These are phyloP conservation scores for Pseudoscleropodium purum DNA, from an alignment of 225 moss, liverwort and hornwort species.

Conservation along the genomic window DNA sequence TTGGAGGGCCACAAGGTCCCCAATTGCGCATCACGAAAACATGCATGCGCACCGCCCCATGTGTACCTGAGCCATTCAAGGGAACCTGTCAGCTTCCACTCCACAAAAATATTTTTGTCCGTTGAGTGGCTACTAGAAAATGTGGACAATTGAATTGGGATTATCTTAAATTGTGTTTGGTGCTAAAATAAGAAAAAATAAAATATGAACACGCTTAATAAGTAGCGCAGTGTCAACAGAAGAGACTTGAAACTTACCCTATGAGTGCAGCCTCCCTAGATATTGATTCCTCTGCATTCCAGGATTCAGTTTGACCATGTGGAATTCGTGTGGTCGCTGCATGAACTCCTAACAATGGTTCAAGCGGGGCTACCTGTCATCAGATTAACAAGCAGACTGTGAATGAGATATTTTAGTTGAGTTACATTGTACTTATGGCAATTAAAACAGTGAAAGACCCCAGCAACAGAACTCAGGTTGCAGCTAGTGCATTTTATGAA, in stretches of 20 bases:
- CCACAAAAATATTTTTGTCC: background rate
- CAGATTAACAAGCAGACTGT: background rate
- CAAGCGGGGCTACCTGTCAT: conserved; percentile 57
- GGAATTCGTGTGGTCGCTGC: conserved; percentile 76
- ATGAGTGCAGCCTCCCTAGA: conserved; percentile 64
- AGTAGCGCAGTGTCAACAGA: background rate
- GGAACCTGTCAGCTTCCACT: background rate
- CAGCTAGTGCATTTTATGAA: background rate
- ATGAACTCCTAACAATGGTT: conserved; percentile 62
- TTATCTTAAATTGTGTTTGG: background rate
- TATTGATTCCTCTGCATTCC: conserved; percentile 57
- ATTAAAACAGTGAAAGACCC: background rate
- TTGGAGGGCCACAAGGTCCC: conserved; percentile 36
- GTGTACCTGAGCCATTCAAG: conserved; percentile 38
- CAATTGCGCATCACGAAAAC: conserved; percentile 28
- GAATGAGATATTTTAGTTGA: background rate
- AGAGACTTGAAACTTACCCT: conserved; percentile 29
- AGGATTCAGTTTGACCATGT: conserved; percentile 38
- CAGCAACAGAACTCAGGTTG: background rate
- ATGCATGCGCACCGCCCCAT: conserved; percentile 34
- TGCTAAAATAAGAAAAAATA: background rate
- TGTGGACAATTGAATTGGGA: background rate
- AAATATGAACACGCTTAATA: background rate
- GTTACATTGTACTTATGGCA: background rate
- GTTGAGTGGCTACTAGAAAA: background rate